These are phyloP conservation scores for Papiliotrema nemorosa DNA, from an alignment of 1,284 basidiomycete genomes.

Conservation along the genomic window DNA sequence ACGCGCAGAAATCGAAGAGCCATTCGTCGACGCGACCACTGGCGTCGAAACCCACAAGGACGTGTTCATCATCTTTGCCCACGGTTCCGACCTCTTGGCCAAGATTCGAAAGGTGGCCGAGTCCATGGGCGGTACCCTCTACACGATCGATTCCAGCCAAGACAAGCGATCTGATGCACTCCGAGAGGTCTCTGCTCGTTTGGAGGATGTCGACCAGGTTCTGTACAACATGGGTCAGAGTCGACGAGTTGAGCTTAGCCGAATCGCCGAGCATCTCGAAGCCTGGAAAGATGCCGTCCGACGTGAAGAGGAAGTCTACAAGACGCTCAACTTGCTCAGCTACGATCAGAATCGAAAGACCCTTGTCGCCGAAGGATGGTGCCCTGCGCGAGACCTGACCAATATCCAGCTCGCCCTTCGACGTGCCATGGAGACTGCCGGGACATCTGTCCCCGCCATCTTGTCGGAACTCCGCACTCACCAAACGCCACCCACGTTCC, in stretches of 20 bases:
- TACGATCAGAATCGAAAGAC: slow-evolving; percentile 93
- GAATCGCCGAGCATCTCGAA: slow-evolving; percentile 78
- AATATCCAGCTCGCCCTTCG: slow-evolving; percentile 83
- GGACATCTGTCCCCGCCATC: slow-evolving; percentile 87
- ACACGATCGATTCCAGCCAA: slow-evolving; percentile 90
- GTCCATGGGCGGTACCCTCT: slow-evolving; percentile 95
- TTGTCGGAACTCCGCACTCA: slow-evolving; percentile 84
- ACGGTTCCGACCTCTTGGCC: slow-evolving; percentile 84
- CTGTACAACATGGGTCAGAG: slow-evolving; percentile 86
- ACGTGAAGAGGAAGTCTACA: slow-evolving; percentile 94
- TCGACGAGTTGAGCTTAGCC: slow-evolving; percentile 78
- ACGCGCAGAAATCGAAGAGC: slow-evolving; percentile 74
- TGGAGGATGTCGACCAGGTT: slow-evolving; percentile 90
- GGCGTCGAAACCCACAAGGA: slow-evolving; percentile 87
- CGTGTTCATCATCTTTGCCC: slow-evolving; percentile 99
- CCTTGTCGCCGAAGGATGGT: slow-evolving; percentile 96
- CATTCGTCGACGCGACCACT: slow-evolving; percentile 81
- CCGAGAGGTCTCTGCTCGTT: slow-evolving; percentile 78
- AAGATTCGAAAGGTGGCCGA: slow-evolving; percentile 99
- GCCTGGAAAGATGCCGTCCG: slow-evolving; percentile 92
- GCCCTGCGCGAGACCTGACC: slow-evolving; percentile 84
- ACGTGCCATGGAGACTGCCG: slow-evolving; percentile 92
- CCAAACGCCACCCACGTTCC: slow-evolving; percentile 93
- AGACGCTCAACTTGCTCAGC: slow-evolving; percentile 90
- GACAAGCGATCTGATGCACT: slow-evolving; percentile 88